phyloP scores from a whole-genome alignment of 2,329 filamentous ascomycete genomes.

The Periconia macrospinosa region DNA sequence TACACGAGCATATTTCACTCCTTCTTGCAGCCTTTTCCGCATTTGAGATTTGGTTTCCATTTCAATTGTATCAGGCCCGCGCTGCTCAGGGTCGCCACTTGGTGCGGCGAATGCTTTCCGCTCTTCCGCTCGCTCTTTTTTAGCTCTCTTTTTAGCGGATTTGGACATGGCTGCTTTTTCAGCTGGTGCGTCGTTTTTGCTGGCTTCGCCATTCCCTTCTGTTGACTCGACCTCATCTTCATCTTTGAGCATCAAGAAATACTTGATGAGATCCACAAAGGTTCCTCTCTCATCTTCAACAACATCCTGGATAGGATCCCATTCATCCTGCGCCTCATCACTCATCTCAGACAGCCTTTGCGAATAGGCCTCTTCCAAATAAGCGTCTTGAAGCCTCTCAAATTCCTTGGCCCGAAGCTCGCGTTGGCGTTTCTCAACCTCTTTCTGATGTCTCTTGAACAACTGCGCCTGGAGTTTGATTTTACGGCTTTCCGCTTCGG shows the following conservation, averaged over 20 bases:
- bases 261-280: conserved; percentile 50
- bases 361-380: conserved; percentile 47
- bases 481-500: conserved; percentile 54
- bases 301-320: conserved; percentile 55
- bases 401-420: conserved; percentile 47
- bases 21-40: conserved; percentile 44
- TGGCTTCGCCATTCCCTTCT: neutral
- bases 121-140: conserved; percentile 36
- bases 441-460: conserved; percentile 52
- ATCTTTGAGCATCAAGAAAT: conserved; percentile 49
- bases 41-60: conserved; percentile 50
- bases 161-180: too few relatives aligned
- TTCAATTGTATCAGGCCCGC: conserved; percentile 38
- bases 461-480: conserved; percentile 53
- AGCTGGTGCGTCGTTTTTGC: neutral
- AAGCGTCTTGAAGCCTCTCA: conserved; percentile 48
- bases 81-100: too few relatives aligned
- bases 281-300: conserved; percentile 48
- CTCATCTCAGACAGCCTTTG: conserved; percentile 45
- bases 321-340: conserved; percentile 39
- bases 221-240: conserved; percentile 5
- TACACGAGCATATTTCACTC: conserved; percentile 40
- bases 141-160: neutral
- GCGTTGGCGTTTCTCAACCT: conserved; percentile 44
- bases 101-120: conserved; percentile 34